Conservation (phyloP, 2,329 filamentous ascomycete genomes). For the Colletotrichum zoysiae region DNA sequence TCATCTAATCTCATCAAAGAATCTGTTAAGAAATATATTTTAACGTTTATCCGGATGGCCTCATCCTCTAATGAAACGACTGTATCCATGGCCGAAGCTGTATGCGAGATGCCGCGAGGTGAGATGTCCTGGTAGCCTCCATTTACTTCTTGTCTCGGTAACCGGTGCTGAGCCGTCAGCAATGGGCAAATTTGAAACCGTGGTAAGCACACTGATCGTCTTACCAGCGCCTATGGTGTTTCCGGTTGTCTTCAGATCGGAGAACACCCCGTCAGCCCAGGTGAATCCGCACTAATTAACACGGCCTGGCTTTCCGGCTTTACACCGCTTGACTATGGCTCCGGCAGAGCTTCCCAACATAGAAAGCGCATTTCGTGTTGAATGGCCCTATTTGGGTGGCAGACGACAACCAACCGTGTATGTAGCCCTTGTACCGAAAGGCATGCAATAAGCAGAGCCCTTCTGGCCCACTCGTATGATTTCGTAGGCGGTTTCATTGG, state of each 20-base stretch:
- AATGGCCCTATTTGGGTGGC: conserved; percentile 65
- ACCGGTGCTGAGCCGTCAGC: conserved; percentile 29
- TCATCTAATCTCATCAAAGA: background rate
- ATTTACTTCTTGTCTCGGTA: background rate
- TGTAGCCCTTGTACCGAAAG: too few species aligned
- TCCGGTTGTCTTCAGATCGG: conserved; percentile 58
- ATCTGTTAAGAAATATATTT: background rate
- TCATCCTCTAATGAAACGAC: background rate
- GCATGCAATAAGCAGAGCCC: conserved; percentile 69
- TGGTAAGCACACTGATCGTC: conserved; percentile 59
- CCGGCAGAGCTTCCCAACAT: conserved; percentile 60
- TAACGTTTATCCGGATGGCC: background rate
- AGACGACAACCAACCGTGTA: conserved; percentile 64
- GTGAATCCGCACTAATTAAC: conserved; percentile 58
- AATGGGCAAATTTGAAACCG: conserved; percentile 57
- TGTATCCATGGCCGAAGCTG: background rate
- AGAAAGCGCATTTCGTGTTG: conserved; percentile 58
- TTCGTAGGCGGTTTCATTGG: conserved; percentile 70
- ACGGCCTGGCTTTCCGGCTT: conserved; percentile 55
- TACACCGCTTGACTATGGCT: conserved; percentile 64
- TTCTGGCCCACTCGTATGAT: conserved; percentile 66
- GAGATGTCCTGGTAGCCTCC: background rate
- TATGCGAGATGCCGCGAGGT: background rate
- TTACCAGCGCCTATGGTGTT: conserved; percentile 61
- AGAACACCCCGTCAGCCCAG: conserved; percentile 54